phyloP scores from a whole-genome alignment of 75 land plant species.

The Ceratopteris richardii region DNA sequence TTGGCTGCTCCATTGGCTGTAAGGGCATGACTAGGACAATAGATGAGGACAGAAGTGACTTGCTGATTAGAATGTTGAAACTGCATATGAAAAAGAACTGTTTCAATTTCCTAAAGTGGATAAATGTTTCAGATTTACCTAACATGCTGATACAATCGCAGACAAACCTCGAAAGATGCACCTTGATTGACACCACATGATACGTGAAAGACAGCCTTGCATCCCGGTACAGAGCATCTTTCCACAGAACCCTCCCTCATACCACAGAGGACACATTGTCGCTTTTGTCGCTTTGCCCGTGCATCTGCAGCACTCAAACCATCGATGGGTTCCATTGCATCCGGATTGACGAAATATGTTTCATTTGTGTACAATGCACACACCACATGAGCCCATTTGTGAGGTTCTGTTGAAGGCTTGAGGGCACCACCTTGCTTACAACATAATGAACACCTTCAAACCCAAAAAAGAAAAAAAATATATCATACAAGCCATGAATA shows the following conservation, averaged over 20 bases:
- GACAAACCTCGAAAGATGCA: slow-evolving; percentile 28
- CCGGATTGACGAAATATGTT: slow-evolving; percentile 30
- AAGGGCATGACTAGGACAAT: slow-evolving; percentile 28
- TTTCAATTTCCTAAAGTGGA: too few species aligned
- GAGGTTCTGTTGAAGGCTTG: slow-evolving; percentile 27
- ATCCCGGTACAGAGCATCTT: slow-evolving; percentile 20
- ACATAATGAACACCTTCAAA: slow-evolving; percentile 37
- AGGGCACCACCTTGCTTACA: slow-evolving; percentile 33
- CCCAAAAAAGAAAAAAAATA: too few species aligned
- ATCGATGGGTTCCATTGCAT: slow-evolving; percentile 41
- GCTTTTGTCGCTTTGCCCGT: slow-evolving; percentile 22
- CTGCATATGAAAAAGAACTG: slow-evolving; percentile 3
- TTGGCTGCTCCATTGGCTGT: neutral
- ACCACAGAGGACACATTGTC: slow-evolving; percentile 25
- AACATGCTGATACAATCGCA: neutral
- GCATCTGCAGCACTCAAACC: slow-evolving; percentile 28
- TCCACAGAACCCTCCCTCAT: slow-evolving; percentile 25
- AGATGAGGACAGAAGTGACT: slow-evolving; percentile 27
- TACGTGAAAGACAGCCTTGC: slow-evolving; percentile 27
- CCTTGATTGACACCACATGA: slow-evolving; percentile 34
- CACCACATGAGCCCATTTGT: slow-evolving; percentile 32
- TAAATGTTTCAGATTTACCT: too few species aligned
- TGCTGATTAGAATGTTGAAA: slow-evolving; percentile 30
- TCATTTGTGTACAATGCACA: slow-evolving; percentile 41
- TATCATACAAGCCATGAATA: too few species aligned